Evolutionary conservation across 1,284 basidiomycete genomes (phyloP).

Genomic region (Leccinum pallidistipes): DNA sequence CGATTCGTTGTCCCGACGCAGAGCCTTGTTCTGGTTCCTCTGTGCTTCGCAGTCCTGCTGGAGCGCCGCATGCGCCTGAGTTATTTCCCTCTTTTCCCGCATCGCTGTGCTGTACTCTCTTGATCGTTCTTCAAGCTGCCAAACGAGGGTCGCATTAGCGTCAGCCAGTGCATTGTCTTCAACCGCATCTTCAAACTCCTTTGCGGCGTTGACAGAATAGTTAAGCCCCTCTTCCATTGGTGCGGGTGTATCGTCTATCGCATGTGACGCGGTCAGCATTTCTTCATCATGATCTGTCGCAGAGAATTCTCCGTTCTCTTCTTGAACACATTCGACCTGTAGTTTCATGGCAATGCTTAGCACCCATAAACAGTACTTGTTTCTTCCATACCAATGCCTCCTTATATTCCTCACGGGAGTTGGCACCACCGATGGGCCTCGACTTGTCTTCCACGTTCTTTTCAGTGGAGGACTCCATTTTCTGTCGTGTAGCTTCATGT

Average conservation of each 20-base stretch:
- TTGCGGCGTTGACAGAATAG: too few species aligned
- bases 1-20: background rate
- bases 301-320: background rate
- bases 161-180: constrained; percentile 3
- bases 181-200: background rate
- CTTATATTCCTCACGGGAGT: too few species aligned
- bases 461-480: background rate
- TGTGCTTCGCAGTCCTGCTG: background rate
- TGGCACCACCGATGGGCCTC: background rate
- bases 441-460: background rate
- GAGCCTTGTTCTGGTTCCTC: background rate
- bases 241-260: background rate
- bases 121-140: constrained; percentile 10
- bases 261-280: rapidly evolving
- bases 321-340: constrained; percentile 1
- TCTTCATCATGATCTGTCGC: background rate
- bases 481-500: constrained; percentile 1
- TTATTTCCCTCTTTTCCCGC: background rate
- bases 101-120: background rate
- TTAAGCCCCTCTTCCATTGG: background rate
- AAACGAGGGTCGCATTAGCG: background rate
- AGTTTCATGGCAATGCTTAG: background rate
- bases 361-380: rapidly evolving
- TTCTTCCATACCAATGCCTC: too few species aligned
- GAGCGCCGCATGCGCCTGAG: background rate